Evolutionary conservation across 345 rosid species (phyloP).

Genomic region (Luvunga scandens): DNA sequence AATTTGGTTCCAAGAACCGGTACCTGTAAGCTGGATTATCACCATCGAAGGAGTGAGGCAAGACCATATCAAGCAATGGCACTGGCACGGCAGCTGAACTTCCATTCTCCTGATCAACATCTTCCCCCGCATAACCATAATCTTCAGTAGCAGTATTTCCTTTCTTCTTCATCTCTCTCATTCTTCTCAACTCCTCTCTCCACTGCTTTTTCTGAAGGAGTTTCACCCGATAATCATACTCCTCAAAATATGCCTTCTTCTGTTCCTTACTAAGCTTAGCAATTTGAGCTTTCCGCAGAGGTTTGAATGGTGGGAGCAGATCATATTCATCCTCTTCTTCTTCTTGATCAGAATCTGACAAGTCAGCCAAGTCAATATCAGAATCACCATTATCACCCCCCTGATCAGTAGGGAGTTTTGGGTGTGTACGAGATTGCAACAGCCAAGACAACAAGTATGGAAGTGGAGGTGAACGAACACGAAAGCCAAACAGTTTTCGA

Average conservation of each 20-base stretch:
- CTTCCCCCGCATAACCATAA: slow-evolving; percentile 54
- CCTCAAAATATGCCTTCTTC: slow-evolving; percentile 78
- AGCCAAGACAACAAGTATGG: slow-evolving; percentile 90
- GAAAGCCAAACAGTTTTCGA: slow-evolving; percentile 82
- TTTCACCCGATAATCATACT: slow-evolving; percentile 94
- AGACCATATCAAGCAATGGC: slow-evolving; percentile 82
- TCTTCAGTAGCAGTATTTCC: slow-evolving; percentile 63
- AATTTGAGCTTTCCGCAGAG: slow-evolving; percentile 73
- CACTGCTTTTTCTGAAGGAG: slow-evolving; percentile 91
- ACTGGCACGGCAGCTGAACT: slow-evolving; percentile 88
- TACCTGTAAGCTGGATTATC: slow-evolving; percentile 88
- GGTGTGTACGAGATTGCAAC: slow-evolving; percentile 90
- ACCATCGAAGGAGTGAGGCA: slow-evolving; percentile 87
- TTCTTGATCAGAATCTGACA: slow-evolving; percentile 76
- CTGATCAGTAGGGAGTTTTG: slow-evolving; percentile 71
- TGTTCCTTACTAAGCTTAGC: slow-evolving; percentile 81
- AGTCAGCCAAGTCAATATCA: slow-evolving; percentile 73
- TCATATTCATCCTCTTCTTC: slow-evolving; percentile 90
- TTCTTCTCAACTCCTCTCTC: slow-evolving; percentile 78
- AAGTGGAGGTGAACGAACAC: slow-evolving; percentile 84
- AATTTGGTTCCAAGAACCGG: slow-evolving; percentile 81
- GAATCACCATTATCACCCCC: slow-evolving; percentile 82
- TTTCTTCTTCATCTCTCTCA: slow-evolving; percentile 79
- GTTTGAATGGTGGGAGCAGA: slow-evolving; percentile 91
- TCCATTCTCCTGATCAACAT: slow-evolving; percentile 63